Evolutionary conservation across 208 protist genomes (phyloP), one percentile per base, ranked within the genome.

Genomic region (Leishmania braziliensis): DNA sequence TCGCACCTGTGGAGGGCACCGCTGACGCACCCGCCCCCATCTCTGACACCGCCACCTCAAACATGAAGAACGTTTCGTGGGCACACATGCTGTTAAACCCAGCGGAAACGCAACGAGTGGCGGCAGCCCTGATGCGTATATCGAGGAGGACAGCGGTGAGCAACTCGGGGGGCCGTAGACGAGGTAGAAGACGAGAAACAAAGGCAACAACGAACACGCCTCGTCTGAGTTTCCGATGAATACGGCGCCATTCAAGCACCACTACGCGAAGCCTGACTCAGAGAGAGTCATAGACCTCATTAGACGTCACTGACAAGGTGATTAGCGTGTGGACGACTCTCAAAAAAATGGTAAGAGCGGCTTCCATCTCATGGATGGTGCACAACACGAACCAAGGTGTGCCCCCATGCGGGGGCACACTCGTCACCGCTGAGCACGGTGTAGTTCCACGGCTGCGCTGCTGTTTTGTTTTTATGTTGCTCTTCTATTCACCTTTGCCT

Each of bases 391-490:
- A 63, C 58, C 58, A 63, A 46, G 43, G 43, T 46, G 43, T 46
- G 43, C 43, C 43, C 43, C 43, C 43, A 46, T 46, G 43, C 39
- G 23, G 56, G 23, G 56, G 23, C 56, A 26, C 23, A 16, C 20
- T 62, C 23, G 56, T 26, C 23, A n/a, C 56, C 23, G 56, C 23
- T 62, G 56, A 16, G 3, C 56, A 62, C 23, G 0, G 20, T 16
- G 20, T 62, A 26, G 14, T 0, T 3, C 23, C 23, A 26, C 23
- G 20, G 56, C 56, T 62, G 56, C 56, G 56, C 23, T 62, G n/a
- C 39, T 26, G 18, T 74, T 75, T 75, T 75, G 2, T 60, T 75
- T 54, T 60, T 70, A 0, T 73, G 72, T n/a, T 76, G 51, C 29
- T 76, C n/a, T 76, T 63, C n/a, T 5, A 2, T 76, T 63, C 4